Base-by-base conservation (phyloP, 2,329 filamentous ascomycete genomes). In the Parascedosporium putredinis region DNA sequence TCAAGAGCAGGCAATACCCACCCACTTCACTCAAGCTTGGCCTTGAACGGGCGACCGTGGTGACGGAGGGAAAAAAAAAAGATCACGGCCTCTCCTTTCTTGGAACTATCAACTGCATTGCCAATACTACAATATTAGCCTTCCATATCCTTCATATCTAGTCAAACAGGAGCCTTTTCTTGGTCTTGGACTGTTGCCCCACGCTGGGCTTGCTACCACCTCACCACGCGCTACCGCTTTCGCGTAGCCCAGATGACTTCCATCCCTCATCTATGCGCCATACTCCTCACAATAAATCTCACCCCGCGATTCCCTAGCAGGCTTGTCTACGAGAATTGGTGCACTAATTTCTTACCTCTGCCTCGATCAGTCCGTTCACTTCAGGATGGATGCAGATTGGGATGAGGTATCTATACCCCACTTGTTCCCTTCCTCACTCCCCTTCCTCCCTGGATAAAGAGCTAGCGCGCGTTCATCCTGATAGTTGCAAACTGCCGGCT, bases 391-490 rank as follows among this genome's bases (percentile, higher is more conserved):
- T 67, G 76, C 73, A 65, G 79, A 83, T 66, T 83, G 79, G 79
- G 78, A 81, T 68, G 78, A 83, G 74, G 79, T 78, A 67, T 61
- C n/a, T n/a, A n/a, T n/a, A n/a, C n/a, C n/a, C n/a, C n/a, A n/a
- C n/a, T n/a, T n/a, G n/a, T n/a, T n/a, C n/a, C n/a, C n/a, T n/a
- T n/a, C n/a, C n/a, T n/a, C n/a, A n/a, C n/a, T n/a, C n/a, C n/a
- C n/a, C n/a, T n/a, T n/a, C n/a, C n/a, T n/a, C n/a, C n/a, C n/a
- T n/a, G n/a, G n/a, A n/a, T n/a, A n/a, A n/a, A n/a, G n/a, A n/a
- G n/a, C n/a, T n/a, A n/a, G n/a, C n/a, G n/a, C n/a, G n/a, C 22
- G 24, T 25, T 18, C 22, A 10, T 25, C 10, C 22, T 8, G 8
- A 38, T 12, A 18, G 12, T 8, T 38, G 2, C 45, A 14, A 16